phyloP scores from a whole-genome alignment of 2,329 filamentous ascomycete species.

The Rhynchosporium graminicola region DNA sequence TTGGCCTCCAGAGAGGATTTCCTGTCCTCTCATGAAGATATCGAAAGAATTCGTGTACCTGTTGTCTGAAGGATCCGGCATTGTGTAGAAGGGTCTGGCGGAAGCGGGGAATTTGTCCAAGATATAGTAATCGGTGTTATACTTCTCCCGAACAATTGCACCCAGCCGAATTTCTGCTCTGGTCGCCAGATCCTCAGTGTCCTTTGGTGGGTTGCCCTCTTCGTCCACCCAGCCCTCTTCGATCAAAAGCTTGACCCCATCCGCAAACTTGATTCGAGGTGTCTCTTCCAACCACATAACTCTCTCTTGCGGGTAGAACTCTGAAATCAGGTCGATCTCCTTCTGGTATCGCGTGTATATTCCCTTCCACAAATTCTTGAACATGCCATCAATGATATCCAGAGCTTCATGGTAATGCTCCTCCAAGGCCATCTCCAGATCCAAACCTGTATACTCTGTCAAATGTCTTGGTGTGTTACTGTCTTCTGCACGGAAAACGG shows the following conservation, averaged over 20 bases:
- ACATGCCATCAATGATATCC: constrained; percentile 71
- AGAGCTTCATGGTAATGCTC: constrained; percentile 89
- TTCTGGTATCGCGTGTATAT: constrained; percentile 67
- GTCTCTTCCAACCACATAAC: constrained; percentile 87
- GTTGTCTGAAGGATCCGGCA: constrained; percentile 73
- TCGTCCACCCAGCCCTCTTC: constrained; percentile 76
- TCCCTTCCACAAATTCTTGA: constrained; percentile 77
- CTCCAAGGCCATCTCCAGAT: constrained; percentile 90
- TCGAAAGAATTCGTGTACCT: constrained; percentile 89
- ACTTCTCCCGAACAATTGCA: constrained; percentile 81
- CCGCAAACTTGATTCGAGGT: constrained; percentile 75
- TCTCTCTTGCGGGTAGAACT: constrained; percentile 83
- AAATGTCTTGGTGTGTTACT: constrained; percentile 93
- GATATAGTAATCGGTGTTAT: constrained; percentile 87
- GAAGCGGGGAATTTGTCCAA: constrained; percentile 88
- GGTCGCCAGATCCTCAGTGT: constrained; percentile 80
- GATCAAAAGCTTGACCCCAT: constrained; percentile 79
- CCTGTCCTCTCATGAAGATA: constrained; percentile 90
- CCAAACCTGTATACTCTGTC: constrained; percentile 91
- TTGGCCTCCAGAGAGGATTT: constrained; percentile 89
- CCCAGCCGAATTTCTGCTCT: constrained; percentile 86
- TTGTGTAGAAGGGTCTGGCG: constrained; percentile 88
- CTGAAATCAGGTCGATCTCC: constrained; percentile 78
- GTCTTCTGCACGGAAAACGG: constrained; percentile 92
- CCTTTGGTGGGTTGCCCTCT: constrained; percentile 68